These are phyloP conservation scores for Pichia sp. DNA, from an alignment of 1,139 yeast genomes.

Conservation along the genomic window DNA sequence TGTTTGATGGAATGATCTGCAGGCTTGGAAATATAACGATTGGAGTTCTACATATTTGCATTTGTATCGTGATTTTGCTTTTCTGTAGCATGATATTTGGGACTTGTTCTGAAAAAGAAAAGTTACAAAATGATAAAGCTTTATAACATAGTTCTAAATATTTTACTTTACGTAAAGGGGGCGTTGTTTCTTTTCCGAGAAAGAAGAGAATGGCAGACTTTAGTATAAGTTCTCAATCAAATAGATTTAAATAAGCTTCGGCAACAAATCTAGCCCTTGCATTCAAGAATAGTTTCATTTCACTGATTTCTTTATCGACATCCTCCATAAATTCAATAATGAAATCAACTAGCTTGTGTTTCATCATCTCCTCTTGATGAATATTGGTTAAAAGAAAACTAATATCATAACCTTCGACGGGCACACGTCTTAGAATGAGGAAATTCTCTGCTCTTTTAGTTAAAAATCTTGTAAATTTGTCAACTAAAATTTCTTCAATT, in stretches of 20 bases:
- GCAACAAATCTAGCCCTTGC: slow-evolving; percentile 98
- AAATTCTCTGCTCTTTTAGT: slow-evolving; percentile 95
- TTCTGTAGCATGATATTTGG: neutral
- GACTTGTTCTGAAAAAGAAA: neutral
- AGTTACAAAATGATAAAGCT: too few relatives aligned
- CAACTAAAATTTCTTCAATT: slow-evolving; percentile 89
- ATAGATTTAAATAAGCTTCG: slow-evolving; percentile 80
- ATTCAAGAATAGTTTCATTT: slow-evolving; percentile 92
- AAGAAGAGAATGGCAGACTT: neutral
- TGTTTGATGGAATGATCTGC: slow-evolving; percentile 18
- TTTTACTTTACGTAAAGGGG: neutral
- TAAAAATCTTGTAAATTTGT: slow-evolving; percentile 85
- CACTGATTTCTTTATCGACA: slow-evolving; percentile 97
- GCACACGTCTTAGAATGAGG: slow-evolving; percentile 83
- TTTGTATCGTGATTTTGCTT: neutral
- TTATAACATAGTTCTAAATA: too few relatives aligned
- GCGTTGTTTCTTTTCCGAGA: neutral
- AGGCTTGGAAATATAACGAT: slow-evolving; percentile 21
- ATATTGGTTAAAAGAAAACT: slow-evolving; percentile 88
- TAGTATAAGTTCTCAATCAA: slow-evolving; percentile 36
- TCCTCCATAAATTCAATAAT: slow-evolving; percentile 98
- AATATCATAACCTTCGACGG: slow-evolving; percentile 86
- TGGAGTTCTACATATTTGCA: neutral
- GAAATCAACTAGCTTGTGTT: slow-evolving; percentile 91
- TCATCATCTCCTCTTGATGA: slow-evolving; percentile 94